Evolutionary conservation across 129 eudicot genomes (phyloP).

Genomic region (Lactuca saligna): DNA sequence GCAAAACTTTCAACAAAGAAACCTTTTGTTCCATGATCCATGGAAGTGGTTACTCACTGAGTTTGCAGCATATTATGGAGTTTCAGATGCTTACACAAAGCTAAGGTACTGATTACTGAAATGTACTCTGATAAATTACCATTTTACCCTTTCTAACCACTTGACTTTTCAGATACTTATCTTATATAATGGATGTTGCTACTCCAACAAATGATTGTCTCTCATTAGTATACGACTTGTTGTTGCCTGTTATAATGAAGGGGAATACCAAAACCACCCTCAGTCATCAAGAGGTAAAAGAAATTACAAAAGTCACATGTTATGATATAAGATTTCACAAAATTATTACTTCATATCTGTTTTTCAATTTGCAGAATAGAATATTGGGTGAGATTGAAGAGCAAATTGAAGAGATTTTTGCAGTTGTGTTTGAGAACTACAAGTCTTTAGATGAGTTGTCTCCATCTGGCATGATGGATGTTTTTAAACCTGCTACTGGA

Average conservation of each 20-base stretch:
- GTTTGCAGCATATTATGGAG: constrained; percentile 83
- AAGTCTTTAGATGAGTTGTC: constrained; percentile 69
- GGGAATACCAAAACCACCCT: constrained; percentile 53
- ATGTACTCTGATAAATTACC: background rate
- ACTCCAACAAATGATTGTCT: constrained; percentile 85
- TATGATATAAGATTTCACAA: background rate
- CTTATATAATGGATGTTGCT: constrained; percentile 87
- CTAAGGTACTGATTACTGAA: constrained; percentile 46
- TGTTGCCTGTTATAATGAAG: constrained; percentile 71
- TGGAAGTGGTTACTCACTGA: constrained; percentile 85
- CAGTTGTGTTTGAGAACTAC: constrained; percentile 70
- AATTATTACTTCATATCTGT: background rate
- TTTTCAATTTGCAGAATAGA: constrained; percentile 59
- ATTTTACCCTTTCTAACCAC: background rate
- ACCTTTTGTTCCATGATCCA: constrained; percentile 60
- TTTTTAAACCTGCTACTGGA: constrained; percentile 67
- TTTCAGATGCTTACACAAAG: constrained; percentile 79
- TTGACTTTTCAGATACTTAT: constrained; percentile 54
- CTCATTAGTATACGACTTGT: constrained; percentile 55
- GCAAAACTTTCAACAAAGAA: constrained; percentile 77
- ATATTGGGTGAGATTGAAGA: constrained; percentile 75
- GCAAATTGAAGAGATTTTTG: constrained; percentile 64
- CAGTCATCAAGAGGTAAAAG: constrained; percentile 87
- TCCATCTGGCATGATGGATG: constrained; percentile 71
- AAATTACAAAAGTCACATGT: background rate